Evolutionary conservation across 257 asterid genomes (phyloP).

Genomic region (Jacaranda mimosifolia): DNA sequence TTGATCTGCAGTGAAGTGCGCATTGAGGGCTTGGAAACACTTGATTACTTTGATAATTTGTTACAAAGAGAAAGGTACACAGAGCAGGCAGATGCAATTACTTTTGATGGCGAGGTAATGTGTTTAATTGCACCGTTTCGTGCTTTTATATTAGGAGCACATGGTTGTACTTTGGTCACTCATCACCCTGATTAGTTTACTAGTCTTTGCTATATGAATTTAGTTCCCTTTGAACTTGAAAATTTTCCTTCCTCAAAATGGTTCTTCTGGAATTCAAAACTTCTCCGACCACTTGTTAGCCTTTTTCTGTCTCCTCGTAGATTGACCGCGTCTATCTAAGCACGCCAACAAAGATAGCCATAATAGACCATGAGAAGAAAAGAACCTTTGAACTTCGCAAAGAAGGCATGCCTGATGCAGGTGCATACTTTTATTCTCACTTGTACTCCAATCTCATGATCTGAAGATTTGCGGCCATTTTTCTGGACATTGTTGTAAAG

Average conservation of each 20-base stretch:
- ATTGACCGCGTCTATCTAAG: slow-evolving; percentile 80
- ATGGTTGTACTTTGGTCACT: not conserved
- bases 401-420: slow-evolving; percentile 91
- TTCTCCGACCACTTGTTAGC: slow-evolving; percentile 20
- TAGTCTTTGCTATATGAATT: slow-evolving; percentile 11
- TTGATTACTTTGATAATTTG: slow-evolving; percentile 79
- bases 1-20: slow-evolving; percentile 85
- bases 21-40: slow-evolving; percentile 93
- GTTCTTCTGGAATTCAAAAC: slow-evolving; percentile 11
- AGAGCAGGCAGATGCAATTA: slow-evolving; percentile 92
- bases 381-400: slow-evolving; percentile 78
- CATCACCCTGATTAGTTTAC: not conserved
- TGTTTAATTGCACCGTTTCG: slow-evolving; percentile 5
- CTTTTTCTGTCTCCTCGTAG: slow-evolving; percentile 44
- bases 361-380: slow-evolving; percentile 91
- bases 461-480: slow-evolving; percentile 26
- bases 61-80: slow-evolving; percentile 69
- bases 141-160: not conserved
- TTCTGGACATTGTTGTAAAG: slow-evolving; percentile 19
- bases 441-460: slow-evolving; percentile 14
- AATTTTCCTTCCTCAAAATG: not conserved
- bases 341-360: slow-evolving; percentile 84
- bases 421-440: slow-evolving; percentile 40
- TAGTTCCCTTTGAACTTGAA: not conserved
- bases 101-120: slow-evolving; percentile 87